Percentiles rank a stretch among this genome's conserved stretches.
These are phyloP conservation scores for Fusarium virguliforme DNA, from an alignment of 2,329 filamentous ascomycete species.

Conservation along the genomic window DNA sequence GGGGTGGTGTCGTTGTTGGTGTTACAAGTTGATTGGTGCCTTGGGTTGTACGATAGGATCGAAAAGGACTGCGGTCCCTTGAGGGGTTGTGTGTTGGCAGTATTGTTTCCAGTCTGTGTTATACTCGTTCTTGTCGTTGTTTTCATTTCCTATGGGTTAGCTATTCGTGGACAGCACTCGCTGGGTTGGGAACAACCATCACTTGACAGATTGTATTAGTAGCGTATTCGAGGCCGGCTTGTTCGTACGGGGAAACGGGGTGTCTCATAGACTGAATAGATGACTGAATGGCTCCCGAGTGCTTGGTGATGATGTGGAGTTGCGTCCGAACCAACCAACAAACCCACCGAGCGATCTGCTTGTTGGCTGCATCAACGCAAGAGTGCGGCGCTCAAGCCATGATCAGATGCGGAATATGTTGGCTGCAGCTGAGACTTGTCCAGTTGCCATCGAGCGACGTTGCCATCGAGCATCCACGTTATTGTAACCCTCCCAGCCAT, in stretches of 20 bases:
- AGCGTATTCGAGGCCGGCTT: background rate
- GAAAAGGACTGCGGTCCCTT: slow-evolving; percentile 2
- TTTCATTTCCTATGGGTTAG: background rate
- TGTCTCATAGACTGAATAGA: slow-evolving; percentile 2
- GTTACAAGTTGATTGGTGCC: background rate
- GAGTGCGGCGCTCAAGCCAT: slow-evolving; percentile 19
- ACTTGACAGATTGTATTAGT: background rate
- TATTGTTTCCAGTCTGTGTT: background rate
- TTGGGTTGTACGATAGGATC: background rate
- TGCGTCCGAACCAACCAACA: background rate
- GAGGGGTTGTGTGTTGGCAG: background rate
- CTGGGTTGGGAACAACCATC: background rate
- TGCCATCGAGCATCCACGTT: slow-evolving; percentile 1
- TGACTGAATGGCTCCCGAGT: background rate
- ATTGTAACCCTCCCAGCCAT: slow-evolving; percentile 1
- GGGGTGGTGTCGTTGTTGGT: background rate
- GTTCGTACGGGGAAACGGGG: background rate
- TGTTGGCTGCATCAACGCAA: slow-evolving; percentile 33
- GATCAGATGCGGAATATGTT: background rate
- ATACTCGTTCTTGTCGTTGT: background rate
- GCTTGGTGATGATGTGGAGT: slow-evolving; percentile 2
- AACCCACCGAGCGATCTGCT: background rate
- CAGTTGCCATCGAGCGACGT: slow-evolving; percentile 7
- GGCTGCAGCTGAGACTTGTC: slow-evolving; percentile 3
- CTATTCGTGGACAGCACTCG: background rate